Conservation (phyloP, 139 green algal genomes). For the Coelastrella sp. region DNA sequence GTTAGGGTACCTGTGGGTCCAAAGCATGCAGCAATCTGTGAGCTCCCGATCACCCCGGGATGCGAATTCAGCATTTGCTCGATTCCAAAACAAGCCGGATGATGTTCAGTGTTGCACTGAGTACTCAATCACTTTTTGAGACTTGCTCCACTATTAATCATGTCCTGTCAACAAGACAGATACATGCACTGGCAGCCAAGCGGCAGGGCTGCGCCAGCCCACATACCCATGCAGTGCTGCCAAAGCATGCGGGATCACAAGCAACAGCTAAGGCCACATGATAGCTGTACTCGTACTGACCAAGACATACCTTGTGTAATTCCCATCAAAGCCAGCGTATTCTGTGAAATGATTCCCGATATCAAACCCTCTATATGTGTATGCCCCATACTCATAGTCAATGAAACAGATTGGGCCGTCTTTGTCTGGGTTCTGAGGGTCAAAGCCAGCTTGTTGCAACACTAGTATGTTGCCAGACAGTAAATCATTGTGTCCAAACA, state of each 20-base stretch:
- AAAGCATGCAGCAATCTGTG: neutral
- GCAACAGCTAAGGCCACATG: neutral
- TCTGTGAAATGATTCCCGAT: slow-evolving; percentile 98
- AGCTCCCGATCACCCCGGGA: neutral
- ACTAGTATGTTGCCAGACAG: slow-evolving; percentile 89
- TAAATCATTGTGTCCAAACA: slow-evolving; percentile 87
- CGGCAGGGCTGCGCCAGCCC: too few species aligned
- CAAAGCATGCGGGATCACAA: neutral
- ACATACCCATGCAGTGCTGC: too few species aligned
- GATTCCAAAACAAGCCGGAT: neutral
- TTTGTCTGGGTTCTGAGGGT: slow-evolving; percentile 14
- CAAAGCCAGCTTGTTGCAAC: slow-evolving; percentile 48
- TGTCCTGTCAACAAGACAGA: too few species aligned
- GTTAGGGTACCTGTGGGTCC: slow-evolving; percentile 40
- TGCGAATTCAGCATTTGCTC: neutral
- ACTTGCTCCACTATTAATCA: too few species aligned
- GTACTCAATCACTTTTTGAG: too few species aligned
- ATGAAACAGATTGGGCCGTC: slow-evolving; percentile 30
- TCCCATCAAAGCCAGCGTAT: slow-evolving; percentile 97
- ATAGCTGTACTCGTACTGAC: neutral
- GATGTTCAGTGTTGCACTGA: neutral
- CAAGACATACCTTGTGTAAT: slow-evolving; percentile 76
- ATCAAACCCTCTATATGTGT: slow-evolving; percentile 86
- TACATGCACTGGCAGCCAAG: too few species aligned
- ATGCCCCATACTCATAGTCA: slow-evolving; percentile 88